phyloP scores from a whole-genome alignment of 805 yeast species.

The Pichia cephalocereana region DNA sequence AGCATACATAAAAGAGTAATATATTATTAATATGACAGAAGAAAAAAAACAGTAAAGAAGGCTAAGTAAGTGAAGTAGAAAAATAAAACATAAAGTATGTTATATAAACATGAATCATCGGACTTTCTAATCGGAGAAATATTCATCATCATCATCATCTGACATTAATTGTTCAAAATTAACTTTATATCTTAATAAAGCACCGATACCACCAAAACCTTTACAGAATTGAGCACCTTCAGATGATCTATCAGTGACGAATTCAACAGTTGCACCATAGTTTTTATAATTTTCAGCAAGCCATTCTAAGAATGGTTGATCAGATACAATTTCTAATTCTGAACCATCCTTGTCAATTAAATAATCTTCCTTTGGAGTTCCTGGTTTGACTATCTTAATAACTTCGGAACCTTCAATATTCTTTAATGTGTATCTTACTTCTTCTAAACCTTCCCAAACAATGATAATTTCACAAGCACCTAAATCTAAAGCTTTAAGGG shows the following conservation, averaged over 20 bases:
- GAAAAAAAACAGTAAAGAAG: conserved; percentile 1
- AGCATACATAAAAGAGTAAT: background rate
- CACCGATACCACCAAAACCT: conserved; percentile 99
- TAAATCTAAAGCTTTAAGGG: conserved; percentile 88
- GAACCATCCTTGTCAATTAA: conserved; percentile 75
- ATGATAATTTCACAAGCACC: conserved; percentile 94
- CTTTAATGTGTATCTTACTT: conserved; percentile 73
- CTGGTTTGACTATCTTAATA: conserved; percentile 64
- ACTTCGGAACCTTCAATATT: conserved; percentile 74
- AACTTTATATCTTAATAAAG: conserved; percentile 88
- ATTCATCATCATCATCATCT: conserved; percentile 80
- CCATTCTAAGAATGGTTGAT: conserved; percentile 90
- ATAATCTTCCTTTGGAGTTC: conserved; percentile 64
- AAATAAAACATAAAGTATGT: conserved; percentile 1
- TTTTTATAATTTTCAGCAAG: conserved; percentile 91
- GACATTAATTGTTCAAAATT: conserved; percentile 93
- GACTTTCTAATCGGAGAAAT: conserved; percentile 33
- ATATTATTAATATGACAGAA: background rate
- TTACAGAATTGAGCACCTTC: conserved; percentile 98
- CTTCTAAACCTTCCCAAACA: conserved; percentile 87
- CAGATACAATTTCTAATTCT: conserved; percentile 85
- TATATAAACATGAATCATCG: background rate
- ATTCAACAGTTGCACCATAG: conserved; percentile 93
- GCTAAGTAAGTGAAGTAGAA: background rate
- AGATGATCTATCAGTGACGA: conserved; percentile 90